Evolutionary conservation across 129 eudicot species (phyloP).

Genomic region (Escallonia rubra): DNA sequence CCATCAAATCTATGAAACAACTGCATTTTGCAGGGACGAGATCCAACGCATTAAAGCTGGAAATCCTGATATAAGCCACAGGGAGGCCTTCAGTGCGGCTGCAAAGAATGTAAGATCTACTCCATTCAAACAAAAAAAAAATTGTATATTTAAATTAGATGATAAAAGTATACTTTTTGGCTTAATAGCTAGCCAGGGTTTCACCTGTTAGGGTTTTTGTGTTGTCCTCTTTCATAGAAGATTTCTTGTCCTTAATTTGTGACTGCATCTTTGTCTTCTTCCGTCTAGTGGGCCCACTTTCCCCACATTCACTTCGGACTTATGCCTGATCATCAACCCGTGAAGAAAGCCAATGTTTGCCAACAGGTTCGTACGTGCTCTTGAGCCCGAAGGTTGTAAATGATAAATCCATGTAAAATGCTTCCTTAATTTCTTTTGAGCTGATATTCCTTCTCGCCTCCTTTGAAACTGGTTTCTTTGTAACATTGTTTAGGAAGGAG

Average conservation of each 20-base stretch:
- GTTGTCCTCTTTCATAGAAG: too few relatives aligned
- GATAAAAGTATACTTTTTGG: neutral
- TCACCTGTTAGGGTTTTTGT: neutral
- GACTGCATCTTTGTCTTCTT: slow-evolving; percentile 9
- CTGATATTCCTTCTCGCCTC: too few relatives aligned
- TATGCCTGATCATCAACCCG: slow-evolving; percentile 93
- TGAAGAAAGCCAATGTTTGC: slow-evolving; percentile 92
- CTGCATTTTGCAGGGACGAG: slow-evolving; percentile 74
- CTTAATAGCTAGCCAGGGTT: slow-evolving; percentile 38
- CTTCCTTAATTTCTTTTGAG: too few relatives aligned
- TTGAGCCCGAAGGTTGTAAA: neutral
- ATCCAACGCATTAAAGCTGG: slow-evolving; percentile 99
- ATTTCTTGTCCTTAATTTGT: slow-evolving; percentile 2
- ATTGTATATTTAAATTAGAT: neutral
- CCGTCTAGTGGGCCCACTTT: slow-evolving; percentile 95
- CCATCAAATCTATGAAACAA: neutral
- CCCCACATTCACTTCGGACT: slow-evolving; percentile 99
- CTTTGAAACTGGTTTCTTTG: neutral
- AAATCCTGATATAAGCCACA: slow-evolving; percentile 99
- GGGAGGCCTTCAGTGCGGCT: slow-evolving; percentile 99
- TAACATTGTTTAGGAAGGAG: slow-evolving; percentile 64
- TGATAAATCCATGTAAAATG: too few relatives aligned
- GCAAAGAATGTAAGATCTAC: slow-evolving; percentile 81
- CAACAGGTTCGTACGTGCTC: slow-evolving; percentile 59
- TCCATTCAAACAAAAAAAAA: slow-evolving; percentile 16